Percentiles rank a stretch among this genome's conserved stretches.
phyloP scores from a whole-genome alignment of 306 rosid genomes.

The Begonia masoniana region DNA sequence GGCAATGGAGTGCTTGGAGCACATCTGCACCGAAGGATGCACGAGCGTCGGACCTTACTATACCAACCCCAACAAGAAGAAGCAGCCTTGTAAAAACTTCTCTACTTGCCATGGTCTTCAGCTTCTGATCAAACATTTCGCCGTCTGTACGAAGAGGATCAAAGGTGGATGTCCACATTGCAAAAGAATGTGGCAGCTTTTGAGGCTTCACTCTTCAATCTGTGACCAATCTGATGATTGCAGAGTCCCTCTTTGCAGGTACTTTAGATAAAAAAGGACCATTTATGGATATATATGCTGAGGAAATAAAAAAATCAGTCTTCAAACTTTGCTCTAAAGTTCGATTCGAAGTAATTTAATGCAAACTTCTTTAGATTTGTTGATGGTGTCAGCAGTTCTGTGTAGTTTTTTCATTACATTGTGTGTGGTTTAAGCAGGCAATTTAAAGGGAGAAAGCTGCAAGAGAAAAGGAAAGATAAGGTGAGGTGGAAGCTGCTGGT shows the following conservation, averaged over 20 bases:
- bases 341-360: no score
- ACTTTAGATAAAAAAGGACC: background rate
- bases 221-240: slow-evolving; percentile 33
- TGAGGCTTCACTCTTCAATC: slow-evolving; percentile 40
- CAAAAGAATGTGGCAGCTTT: slow-evolving; percentile 58
- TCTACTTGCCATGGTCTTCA: slow-evolving; percentile 46
- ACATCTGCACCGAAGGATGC: slow-evolving; percentile 48
- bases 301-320: no score
- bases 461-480: slow-evolving; percentile 32
- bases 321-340: no score
- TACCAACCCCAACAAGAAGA: slow-evolving; percentile 25
- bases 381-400: no score
- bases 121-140: slow-evolving; percentile 36
- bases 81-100: slow-evolving; percentile 20
- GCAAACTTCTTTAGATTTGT: no score
- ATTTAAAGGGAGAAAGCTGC: slow-evolving; percentile 28
- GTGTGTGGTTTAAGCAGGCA: slow-evolving; percentile 13
- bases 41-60: slow-evolving; percentile 40
- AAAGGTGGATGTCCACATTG: slow-evolving; percentile 46
- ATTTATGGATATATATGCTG: no score
- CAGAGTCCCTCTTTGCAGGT: slow-evolving; percentile 53
- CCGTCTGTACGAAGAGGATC: slow-evolving; percentile 29
- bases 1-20: slow-evolving; percentile 45
- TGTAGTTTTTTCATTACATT: no score
- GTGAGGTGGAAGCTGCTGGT: slow-evolving; percentile 35